Conservation (phyloP, 78 protist species). For the Corallochytrium limacisporum region DNA sequence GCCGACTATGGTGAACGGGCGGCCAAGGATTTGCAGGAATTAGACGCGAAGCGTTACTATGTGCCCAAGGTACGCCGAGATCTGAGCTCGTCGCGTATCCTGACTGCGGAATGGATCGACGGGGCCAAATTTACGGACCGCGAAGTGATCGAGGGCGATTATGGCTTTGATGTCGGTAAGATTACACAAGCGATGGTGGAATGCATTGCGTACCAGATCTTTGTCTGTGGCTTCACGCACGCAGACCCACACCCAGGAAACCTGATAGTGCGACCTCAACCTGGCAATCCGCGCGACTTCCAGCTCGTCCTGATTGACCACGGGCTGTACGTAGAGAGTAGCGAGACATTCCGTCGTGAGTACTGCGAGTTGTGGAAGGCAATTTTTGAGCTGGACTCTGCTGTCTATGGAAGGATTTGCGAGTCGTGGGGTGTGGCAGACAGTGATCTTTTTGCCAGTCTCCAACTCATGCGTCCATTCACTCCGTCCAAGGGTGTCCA, state of each 20-base stretch:
- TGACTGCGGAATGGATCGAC: conserved; percentile 11
- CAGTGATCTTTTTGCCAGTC: neutral
- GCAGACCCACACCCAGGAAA: conserved; percentile 59
- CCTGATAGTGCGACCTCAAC: conserved; percentile 9
- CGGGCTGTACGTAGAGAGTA: conserved; percentile 37
- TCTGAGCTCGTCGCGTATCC: neutral
- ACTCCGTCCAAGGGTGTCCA: neutral
- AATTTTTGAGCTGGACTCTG: neutral
- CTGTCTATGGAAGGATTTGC: neutral
- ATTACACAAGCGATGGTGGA: neutral
- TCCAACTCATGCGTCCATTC: neutral
- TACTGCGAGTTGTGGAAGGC: conserved; percentile 38
- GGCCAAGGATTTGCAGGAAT: neutral
- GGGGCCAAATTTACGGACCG: neutral
- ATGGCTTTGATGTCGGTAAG: neutral
- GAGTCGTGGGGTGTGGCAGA: conserved; percentile 1
- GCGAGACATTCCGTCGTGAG: neutral
- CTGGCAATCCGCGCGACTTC: neutral
- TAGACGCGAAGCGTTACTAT: neutral
- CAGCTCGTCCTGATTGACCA: conserved; percentile 58
- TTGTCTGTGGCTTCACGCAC: conserved; percentile 28
- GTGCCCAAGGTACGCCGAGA: conserved; percentile 5
- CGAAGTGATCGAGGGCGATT: neutral
- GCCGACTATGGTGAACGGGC: neutral
- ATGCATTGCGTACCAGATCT: conserved; percentile 20